Base-by-base conservation (phyloP, 2,329 filamentous ascomycete genomes). In the Didymellaceae sp. region DNA sequence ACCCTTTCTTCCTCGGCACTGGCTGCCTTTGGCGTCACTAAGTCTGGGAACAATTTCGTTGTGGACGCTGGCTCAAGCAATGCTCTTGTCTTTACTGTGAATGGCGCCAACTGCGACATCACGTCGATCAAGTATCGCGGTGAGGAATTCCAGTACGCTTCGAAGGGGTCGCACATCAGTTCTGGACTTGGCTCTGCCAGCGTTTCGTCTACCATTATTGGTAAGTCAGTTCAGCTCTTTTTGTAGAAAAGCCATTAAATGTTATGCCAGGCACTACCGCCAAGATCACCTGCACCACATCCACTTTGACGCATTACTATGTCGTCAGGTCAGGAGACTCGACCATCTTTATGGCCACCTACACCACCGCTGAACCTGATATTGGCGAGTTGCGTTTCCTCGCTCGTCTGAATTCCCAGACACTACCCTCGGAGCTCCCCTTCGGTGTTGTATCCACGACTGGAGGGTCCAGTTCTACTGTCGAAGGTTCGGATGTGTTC, bases 291-390 rank as follows among this genome's bases (percentile, higher is more conserved):
- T 86, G 84, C 62, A 78, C 75, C 7, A 83, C 83, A 1, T 76
- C 74, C 34, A 85, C 79, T n/a, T 71, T 87, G 50, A 87, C 82
- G 0, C 85, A 88, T 28, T 88, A 87, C 71, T 79, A 84, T 58
- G 80, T 87, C 5, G 80, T 84, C 10, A 79, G 78, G 51, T 78
- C 81, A 43, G 84, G 85, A n/a, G 82, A 86, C 44, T 77, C 80
- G 50, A 82, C 77, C 21, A 78, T 88, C n/a, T 74, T 61, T 50
- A 74, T 75, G 70, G 73, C 81, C 5, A 88, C 86, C 2, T 77
- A 87, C 63, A 87, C 82, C 48, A 84, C 79, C 0, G 80, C 70
- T 3, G 66, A 74, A 44, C 71, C 71, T 1, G 26, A 37, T 2
- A 55, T 74, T 24, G 73, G 71, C 30, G 86, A 88, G 71, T 72